phyloP scores from a whole-genome alignment of 2,329 filamentous ascomycete genomes.

The Alternaria longipes region DNA sequence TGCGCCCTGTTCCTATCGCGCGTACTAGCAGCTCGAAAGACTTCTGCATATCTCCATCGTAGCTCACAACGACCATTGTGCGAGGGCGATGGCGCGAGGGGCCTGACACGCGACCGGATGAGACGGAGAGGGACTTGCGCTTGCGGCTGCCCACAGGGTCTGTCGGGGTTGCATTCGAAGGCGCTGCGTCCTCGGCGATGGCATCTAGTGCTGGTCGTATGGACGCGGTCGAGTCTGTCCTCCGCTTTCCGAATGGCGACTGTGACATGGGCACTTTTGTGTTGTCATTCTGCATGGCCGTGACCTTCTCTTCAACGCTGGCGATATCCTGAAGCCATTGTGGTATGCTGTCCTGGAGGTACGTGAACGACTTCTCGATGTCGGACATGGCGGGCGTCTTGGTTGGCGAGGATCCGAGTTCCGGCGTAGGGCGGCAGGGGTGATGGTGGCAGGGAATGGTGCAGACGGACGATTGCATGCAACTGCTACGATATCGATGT shows the following conservation, averaged over 20 bases:
- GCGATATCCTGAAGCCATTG: constrained; percentile 49
- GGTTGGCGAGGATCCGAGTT: not conserved
- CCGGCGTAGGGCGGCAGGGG: not conserved
- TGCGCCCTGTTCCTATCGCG: constrained; percentile 80
- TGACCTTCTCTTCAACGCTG: constrained; percentile 44
- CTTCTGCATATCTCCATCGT: constrained; percentile 85
- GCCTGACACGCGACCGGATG: constrained; percentile 51
- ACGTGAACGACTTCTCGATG: constrained; percentile 49
- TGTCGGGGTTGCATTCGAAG: constrained; percentile 25
- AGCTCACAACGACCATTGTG: constrained; percentile 86
- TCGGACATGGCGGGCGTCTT: constrained; percentile 48
- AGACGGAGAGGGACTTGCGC: constrained; percentile 55
- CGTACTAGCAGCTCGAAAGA: constrained; percentile 85
- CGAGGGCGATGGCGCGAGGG: constrained; percentile 71
- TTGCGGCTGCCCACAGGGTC: constrained; percentile 45
- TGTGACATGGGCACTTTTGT: constrained; percentile 38
- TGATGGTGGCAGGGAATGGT: constrained; percentile 6
- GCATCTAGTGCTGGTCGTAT: constrained; percentile 38
- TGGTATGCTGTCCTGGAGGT: constrained; percentile 50
- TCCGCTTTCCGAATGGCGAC: constrained; percentile 42
- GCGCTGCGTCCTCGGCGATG: constrained; percentile 30
- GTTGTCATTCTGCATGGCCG: constrained; percentile 47
- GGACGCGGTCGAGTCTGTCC: constrained; percentile 51
- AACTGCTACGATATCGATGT: constrained; percentile 8
- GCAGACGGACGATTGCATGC: constrained; percentile 12